Conservation (phyloP, 495 filamentous ascomycete species). For the Aspergillus coremiiformis region DNA sequence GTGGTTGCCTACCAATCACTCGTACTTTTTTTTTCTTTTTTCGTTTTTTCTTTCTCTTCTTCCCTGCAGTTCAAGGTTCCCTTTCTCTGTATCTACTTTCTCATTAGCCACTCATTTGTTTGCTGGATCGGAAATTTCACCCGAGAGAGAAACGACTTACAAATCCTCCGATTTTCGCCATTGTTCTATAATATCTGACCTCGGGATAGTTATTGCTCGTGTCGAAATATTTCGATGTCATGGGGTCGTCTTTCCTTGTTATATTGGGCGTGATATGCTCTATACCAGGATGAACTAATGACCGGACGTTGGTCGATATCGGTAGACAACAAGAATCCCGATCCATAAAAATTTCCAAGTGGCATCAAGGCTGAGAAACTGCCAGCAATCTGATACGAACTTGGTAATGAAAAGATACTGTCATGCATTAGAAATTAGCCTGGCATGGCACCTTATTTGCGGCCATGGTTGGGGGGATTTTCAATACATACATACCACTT, state of each 20-base stretch:
- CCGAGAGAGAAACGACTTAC: background rate
- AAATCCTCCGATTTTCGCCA: constrained; percentile 4
- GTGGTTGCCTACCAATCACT: constrained; percentile 4
- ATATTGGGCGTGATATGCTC: background rate
- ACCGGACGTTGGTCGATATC: background rate
- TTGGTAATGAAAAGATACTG: background rate
- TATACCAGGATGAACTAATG: background rate
- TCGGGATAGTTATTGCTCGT: constrained; percentile 12
- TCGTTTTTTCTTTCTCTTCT: constrained; percentile 5
- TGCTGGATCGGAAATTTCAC: background rate
- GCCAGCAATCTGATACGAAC: background rate
- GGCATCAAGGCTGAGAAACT: background rate
- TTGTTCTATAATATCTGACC: constrained; percentile 2
- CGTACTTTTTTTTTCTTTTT: constrained; percentile 4
- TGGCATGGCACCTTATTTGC: constrained; percentile 1
- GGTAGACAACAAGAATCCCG: background rate
- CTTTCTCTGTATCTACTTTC: constrained; percentile 3
- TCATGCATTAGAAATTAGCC: background rate
- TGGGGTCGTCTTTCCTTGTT: background rate
- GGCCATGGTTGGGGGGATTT: background rate
- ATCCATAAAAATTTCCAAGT: background rate
- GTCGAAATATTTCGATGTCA: constrained; percentile 1
- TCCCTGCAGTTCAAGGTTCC: constrained; percentile 1
- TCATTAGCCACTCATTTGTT: constrained; percentile 1
- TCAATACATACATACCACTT: background rate